phyloP scores from a whole-genome alignment of 2,329 filamentous ascomycete genomes.

The Pestalotiopsis sp. region DNA sequence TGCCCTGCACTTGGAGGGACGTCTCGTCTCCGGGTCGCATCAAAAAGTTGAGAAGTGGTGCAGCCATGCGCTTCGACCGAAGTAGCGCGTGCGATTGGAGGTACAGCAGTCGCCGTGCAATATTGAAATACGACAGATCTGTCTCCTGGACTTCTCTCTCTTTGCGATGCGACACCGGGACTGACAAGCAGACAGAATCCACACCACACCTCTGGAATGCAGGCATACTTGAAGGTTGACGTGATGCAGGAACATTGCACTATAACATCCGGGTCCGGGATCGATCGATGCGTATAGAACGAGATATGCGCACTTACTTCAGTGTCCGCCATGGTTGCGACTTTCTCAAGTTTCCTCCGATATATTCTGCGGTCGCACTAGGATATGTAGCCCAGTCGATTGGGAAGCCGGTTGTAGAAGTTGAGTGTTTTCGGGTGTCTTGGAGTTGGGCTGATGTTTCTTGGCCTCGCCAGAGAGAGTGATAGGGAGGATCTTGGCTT shows the following conservation, averaged over 20 bases:
- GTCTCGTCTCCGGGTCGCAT: not conserved
- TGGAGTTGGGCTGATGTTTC: not conserved
- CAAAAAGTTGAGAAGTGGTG: not conserved
- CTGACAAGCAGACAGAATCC: not conserved
- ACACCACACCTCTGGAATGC: not conserved
- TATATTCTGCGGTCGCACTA: not conserved
- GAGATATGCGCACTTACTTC: slow-evolving; percentile 9
- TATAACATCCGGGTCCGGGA: not conserved
- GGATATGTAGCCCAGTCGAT: not conserved
- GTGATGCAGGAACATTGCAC: not conserved
- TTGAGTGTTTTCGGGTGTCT: not conserved
- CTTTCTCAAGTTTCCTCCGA: not conserved
- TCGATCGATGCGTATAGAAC: not conserved
- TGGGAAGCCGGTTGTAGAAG: not conserved
- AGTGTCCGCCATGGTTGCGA: slow-evolving; percentile 8
- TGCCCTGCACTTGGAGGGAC: not conserved
- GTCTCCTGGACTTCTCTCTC: not conserved
- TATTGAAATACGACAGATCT: not conserved
- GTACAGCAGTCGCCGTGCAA: not conserved
- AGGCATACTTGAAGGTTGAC: not conserved
- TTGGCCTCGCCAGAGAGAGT: not conserved
- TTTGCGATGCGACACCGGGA: not conserved
- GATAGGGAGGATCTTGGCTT: not conserved
- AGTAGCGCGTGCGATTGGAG: not conserved
- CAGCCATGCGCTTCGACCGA: not conserved